Conservation (phyloP, 352 stramenopile species). For the Albugo candida region DNA sequence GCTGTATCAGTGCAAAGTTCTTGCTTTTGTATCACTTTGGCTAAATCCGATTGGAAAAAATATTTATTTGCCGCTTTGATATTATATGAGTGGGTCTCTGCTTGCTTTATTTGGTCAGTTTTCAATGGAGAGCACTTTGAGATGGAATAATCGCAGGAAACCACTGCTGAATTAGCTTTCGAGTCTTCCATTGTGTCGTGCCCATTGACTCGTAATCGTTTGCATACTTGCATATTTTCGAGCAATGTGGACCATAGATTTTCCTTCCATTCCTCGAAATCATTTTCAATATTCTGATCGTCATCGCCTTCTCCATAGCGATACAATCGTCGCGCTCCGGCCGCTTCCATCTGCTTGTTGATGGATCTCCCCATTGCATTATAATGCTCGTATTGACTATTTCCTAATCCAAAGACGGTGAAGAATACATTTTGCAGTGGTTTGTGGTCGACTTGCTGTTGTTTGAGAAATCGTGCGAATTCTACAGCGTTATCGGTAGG, state of each 20-base stretch:
- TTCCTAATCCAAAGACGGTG: conserved; percentile 95
- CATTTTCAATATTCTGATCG: conserved; percentile 84
- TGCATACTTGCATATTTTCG: not conserved
- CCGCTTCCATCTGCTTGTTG: conserved; percentile 68
- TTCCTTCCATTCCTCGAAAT: conserved; percentile 92
- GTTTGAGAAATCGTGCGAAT: conserved; percentile 85
- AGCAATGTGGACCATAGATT: conserved; percentile 61
- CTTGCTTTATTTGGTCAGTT: conserved; percentile 6
- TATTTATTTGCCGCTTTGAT: conserved; percentile 75
- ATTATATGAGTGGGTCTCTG: conserved; percentile 6
- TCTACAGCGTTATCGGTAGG: conserved; percentile 92
- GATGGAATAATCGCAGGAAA: conserved; percentile 32
- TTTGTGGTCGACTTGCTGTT: conserved; percentile 17
- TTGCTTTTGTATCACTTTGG: conserved; percentile 70
- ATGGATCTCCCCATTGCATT: conserved; percentile 90
- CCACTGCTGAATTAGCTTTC: conserved; percentile 3
- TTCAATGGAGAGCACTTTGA: conserved; percentile 20
- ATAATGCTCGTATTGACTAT: conserved; percentile 97
- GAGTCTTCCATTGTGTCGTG: conserved; percentile 10
- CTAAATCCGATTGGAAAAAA: conserved; percentile 75
- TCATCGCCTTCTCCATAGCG: conserved; percentile 92
- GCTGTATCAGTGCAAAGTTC: conserved; percentile 76
- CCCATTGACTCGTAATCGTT: conserved; percentile 28
- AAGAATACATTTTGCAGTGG: conserved; percentile 60
- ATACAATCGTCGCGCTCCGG: conserved; percentile 74